Evolutionary conservation across 2,329 filamentous ascomycete species (phyloP).

Genomic region (Trichoderma polysporum): DNA sequence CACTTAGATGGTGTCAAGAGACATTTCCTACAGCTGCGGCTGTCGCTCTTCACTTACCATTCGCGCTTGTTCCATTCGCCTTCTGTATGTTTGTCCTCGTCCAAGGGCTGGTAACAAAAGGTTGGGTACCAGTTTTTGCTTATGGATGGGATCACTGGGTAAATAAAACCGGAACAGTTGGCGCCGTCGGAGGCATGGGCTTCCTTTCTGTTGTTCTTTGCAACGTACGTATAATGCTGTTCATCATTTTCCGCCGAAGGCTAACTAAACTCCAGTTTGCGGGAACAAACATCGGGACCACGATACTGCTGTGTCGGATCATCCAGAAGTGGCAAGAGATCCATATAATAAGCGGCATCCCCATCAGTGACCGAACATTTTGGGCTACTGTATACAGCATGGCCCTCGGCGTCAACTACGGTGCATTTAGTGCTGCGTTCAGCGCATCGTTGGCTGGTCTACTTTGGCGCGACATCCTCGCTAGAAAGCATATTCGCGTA

Average conservation of each 20-base stretch:
- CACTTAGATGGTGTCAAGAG: slow-evolving; percentile 61
- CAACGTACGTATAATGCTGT: slow-evolving; percentile 56
- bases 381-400: slow-evolving; percentile 75
- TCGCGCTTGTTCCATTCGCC: slow-evolving; percentile 68
- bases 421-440: slow-evolving; percentile 71
- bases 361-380: slow-evolving; percentile 64
- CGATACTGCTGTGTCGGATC: slow-evolving; percentile 69
- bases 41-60: slow-evolving; percentile 64
- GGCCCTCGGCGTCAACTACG: slow-evolving; percentile 73
- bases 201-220: slow-evolving; percentile 70
- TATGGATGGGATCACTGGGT: slow-evolving; percentile 75
- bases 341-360: slow-evolving; percentile 43
- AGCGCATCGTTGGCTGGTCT: slow-evolving; percentile 70
- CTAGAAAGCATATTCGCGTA: slow-evolving; percentile 66
- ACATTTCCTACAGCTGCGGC: slow-evolving; percentile 70
- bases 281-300: slow-evolving; percentile 74
- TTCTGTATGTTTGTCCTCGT: slow-evolving; percentile 75
- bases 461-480: slow-evolving; percentile 70
- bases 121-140: slow-evolving; percentile 72
- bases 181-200: slow-evolving; percentile 69
- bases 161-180: slow-evolving; percentile 64
- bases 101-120: slow-evolving; percentile 69
- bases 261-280: slow-evolving; percentile 55
- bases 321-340: slow-evolving; percentile 68
- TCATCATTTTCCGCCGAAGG: background rate